These are phyloP conservation scores for Adansonia grandidieri DNA, from an alignment of 441 rosid species.

Conservation along the genomic window DNA sequence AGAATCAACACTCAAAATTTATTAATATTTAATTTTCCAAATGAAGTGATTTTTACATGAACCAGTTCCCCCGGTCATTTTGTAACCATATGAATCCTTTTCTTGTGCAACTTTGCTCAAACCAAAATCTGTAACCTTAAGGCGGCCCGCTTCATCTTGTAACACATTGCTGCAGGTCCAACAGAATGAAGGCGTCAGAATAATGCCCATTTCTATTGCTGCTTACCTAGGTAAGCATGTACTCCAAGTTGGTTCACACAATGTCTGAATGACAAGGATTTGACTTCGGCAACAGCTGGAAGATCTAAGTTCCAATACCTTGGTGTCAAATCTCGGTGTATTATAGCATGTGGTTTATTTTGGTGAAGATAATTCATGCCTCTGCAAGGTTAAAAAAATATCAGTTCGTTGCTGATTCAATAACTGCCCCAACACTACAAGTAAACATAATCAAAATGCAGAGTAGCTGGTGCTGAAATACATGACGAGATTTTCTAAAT, in stretches of 20 bases:
- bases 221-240: conserved; percentile 6
- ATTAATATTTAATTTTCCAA: conserved; percentile 11
- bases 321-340: conserved; percentile 67
- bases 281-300: conserved; percentile 5
- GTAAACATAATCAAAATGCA: neutral
- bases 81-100: conserved; percentile 57
- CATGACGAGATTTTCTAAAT: neutral
- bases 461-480: neutral
- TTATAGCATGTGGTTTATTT: conserved; percentile 63
- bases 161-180: conserved; percentile 50
- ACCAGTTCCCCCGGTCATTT: conserved; percentile 69
- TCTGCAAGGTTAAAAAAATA: conserved; percentile 38
- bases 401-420: neutral
- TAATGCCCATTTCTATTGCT: neutral
- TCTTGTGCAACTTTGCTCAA: conserved; percentile 64
- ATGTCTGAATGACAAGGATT: neutral
- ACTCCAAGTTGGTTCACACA: neutral
- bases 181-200: neutral
- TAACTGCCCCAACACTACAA: neutral
- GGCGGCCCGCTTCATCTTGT: conserved; percentile 65
- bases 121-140: conserved; percentile 73
- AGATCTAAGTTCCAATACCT: conserved; percentile 42
- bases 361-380: conserved; percentile 77
- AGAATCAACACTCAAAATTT: conserved; percentile 16
- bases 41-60: conserved; percentile 45